Percentiles rank a stretch among this genome's conserved stretches.
These are phyloP conservation scores for Cercospora zeae-maydis DNA, from an alignment of 2,329 filamentous ascomycete genomes.

Conservation along the genomic window DNA sequence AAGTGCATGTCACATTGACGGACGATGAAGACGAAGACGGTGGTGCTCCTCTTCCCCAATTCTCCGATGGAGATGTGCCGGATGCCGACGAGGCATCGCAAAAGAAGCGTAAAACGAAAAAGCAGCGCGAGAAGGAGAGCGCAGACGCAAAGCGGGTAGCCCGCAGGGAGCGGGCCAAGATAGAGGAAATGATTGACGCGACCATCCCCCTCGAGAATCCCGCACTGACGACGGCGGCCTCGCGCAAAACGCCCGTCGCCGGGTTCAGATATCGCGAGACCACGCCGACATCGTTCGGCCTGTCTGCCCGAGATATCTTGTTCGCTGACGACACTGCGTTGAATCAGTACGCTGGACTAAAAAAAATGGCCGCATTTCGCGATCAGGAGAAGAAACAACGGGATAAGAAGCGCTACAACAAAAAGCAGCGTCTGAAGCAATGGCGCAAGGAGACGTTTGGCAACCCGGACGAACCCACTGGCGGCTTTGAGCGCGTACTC, in stretches of 20 bases:
- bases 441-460: slow-evolving; percentile 74
- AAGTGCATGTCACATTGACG: slow-evolving; percentile 55
- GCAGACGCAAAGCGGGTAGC: slow-evolving; percentile 64
- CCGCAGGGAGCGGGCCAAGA: slow-evolving; percentile 75
- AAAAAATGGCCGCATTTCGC: slow-evolving; percentile 88
- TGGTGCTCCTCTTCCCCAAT: slow-evolving; percentile 24
- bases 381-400: slow-evolving; percentile 84
- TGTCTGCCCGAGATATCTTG: slow-evolving; percentile 86
- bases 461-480: slow-evolving; percentile 51
- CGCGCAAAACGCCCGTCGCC: slow-evolving; percentile 47
- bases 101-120: slow-evolving; percentile 37
- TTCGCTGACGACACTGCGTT: slow-evolving; percentile 81
- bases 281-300: slow-evolving; percentile 81
- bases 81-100: slow-evolving; percentile 44
- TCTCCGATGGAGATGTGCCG: slow-evolving; percentile 37
- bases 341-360: slow-evolving; percentile 87
- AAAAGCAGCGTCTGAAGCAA: slow-evolving; percentile 84
- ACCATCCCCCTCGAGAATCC: slow-evolving; percentile 71
- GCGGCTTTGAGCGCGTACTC: slow-evolving; percentile 39
- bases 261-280: slow-evolving; percentile 92
- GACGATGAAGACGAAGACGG: slow-evolving; percentile 48
- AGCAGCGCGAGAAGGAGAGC: slow-evolving; percentile 42
- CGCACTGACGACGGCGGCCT: slow-evolving; percentile 45
- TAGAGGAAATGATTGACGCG: slow-evolving; percentile 81
- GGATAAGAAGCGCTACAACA: slow-evolving; percentile 83